phyloP scores from a whole-genome alignment of 495 filamentous ascomycete species.

The Evansstolkia leycettana region DNA sequence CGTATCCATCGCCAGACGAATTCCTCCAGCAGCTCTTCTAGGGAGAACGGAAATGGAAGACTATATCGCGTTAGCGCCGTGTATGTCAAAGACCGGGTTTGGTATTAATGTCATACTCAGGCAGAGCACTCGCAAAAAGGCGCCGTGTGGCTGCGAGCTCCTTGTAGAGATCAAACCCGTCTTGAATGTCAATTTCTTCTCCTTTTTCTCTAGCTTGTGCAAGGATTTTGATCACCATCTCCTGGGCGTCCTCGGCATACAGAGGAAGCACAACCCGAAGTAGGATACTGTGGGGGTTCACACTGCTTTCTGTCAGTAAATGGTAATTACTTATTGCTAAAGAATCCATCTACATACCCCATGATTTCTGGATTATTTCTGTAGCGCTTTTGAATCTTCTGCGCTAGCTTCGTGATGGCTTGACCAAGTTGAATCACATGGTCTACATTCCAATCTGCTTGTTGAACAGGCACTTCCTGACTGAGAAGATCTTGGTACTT shows the following conservation, averaged over 20 bases:
- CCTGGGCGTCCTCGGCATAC: slow-evolving; percentile 76
- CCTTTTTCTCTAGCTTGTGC: slow-evolving; percentile 50
- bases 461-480: slow-evolving; percentile 58
- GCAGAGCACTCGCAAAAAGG: slow-evolving; percentile 62
- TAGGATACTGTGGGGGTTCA: slow-evolving; percentile 70
- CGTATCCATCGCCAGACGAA: slow-evolving; percentile 96
- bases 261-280: slow-evolving; percentile 76
- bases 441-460: slow-evolving; percentile 70
- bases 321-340: slow-evolving; percentile 2
- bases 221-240: slow-evolving; percentile 70
- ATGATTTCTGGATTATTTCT: slow-evolving; percentile 78
- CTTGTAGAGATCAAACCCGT: slow-evolving; percentile 88
- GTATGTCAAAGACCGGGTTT: neutral
- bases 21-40: slow-evolving; percentile 73
- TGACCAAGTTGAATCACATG: slow-evolving; percentile 83
- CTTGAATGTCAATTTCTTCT: slow-evolving; percentile 72
- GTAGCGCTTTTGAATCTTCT: slow-evolving; percentile 86
- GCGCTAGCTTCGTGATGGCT: slow-evolving; percentile 64
- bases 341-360: slow-evolving; percentile 40
- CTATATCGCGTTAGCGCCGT: slow-evolving; percentile 12
- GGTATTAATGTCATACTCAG: slow-evolving; percentile 39
- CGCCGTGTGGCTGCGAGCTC: slow-evolving; percentile 72
- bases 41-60: slow-evolving; percentile 61
- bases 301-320: slow-evolving; percentile 26
- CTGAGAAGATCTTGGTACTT: slow-evolving; percentile 64